Evolutionary conservation across 352 stramenopile genomes (phyloP), one percentile per base, ranked within the genome.

Genomic region (Pythium aristosporum): DNA sequence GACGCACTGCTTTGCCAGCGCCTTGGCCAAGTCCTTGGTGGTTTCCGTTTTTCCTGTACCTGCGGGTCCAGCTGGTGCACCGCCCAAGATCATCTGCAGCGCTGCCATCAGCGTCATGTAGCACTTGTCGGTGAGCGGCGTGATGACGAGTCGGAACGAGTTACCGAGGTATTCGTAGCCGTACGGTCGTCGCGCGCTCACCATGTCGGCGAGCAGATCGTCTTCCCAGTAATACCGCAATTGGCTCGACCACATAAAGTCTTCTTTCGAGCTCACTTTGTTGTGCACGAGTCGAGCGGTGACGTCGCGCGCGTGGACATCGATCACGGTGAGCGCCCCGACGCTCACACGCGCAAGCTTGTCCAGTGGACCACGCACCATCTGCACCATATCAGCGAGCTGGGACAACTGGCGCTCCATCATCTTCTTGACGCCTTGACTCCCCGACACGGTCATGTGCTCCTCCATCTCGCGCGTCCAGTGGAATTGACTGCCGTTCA

Each of bases 121-220:
- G 68, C 94, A 98, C 61, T 98, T 98, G 71, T 98, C 95, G 0
- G 95, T 98, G 30, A 99, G 68, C 5, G 96, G 96, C 6, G 96
- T 99, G 69, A 99, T 98, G 51, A 99, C 95, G 3, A 99, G 76
- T 9, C 96, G 83, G 50, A 97, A 98, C 39, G 89, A 97, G 63
- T 98, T 98, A 9, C 96, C 96, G 16, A 98, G 70, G 71, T 98
- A 99, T 72, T 99, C 96, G 70, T 98, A 99, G 11, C 91, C 96
- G 70, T 98, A 98, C 8, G 87, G 88, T 5, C 94, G 79, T 0
- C 86, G 74, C 7, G 92, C 92, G 25, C 92, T 95, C 30, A 98
- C 90, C 54, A 96, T 92, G 59, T 98, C 82, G 8, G 89, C 86
- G 76, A 77, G 94, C 12, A 97, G 49, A 63, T 98, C 89, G 43